Evolutionary conservation across 106 monocot species (phyloP).

Genomic region (Allium cepa): DNA sequence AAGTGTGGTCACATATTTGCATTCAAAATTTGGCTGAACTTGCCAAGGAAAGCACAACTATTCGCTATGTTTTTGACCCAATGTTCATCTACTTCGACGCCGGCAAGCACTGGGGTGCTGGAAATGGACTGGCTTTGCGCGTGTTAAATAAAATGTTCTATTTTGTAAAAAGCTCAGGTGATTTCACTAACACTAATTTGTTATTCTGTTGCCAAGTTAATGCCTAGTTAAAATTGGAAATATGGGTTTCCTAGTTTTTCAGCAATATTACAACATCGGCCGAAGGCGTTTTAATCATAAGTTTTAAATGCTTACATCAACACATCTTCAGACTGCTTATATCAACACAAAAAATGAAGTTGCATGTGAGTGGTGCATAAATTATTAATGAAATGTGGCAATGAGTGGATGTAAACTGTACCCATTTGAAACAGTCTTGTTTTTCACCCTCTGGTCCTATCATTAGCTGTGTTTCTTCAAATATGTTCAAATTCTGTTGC

Average conservation of each 20-base stretch:
- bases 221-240: too few species aligned
- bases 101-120: slow-evolving; percentile 60
- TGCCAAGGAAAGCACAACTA: slow-evolving; percentile 81
- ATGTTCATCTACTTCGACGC: slow-evolving; percentile 77
- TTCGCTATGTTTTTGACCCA: slow-evolving; percentile 75
- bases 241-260: too few species aligned
- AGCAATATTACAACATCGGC: too few species aligned
- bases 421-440: background rate
- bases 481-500: background rate
- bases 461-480: background rate
- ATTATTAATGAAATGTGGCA: background rate
- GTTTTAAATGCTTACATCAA: background rate
- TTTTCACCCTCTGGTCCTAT: background rate
- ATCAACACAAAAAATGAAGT: too few species aligned
- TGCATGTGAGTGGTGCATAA: background rate
- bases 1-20: slow-evolving; percentile 82
- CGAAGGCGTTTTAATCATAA: too few species aligned
- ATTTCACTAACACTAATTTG: background rate
- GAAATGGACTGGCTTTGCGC: slow-evolving; percentile 54
- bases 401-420: background rate
- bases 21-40: slow-evolving; percentile 80
- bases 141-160: slow-evolving; percentile 67
- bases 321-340: background rate
- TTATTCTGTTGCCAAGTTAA: too few species aligned
- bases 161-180: slow-evolving; percentile 65